Evolutionary conservation across 2,329 filamentous ascomycete genomes (phyloP).

Genomic region (Mollisiaceae sp.): DNA sequence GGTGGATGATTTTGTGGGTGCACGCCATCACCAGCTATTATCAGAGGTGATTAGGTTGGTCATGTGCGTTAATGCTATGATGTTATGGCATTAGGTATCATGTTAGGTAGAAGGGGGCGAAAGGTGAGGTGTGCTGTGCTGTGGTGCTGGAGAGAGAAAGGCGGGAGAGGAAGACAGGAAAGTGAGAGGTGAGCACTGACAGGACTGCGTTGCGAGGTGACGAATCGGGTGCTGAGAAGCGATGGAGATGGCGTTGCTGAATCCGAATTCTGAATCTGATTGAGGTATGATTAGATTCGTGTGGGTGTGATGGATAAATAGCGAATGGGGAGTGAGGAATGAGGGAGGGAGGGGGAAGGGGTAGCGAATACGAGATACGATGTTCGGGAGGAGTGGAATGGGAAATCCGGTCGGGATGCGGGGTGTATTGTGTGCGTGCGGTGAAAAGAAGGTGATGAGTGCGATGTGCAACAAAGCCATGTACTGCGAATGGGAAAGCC

Average conservation of each 20-base stretch:
- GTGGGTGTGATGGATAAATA: not conserved
- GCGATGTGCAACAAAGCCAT: not conserved
- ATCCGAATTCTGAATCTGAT: not conserved
- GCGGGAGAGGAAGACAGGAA: too few relatives aligned
- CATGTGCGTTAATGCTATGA: too few relatives aligned
- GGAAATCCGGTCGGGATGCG: not conserved
- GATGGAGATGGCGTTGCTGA: not conserved
- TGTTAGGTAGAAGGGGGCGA: not conserved
- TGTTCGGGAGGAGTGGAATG: not conserved
- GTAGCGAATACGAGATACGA: not conserved
- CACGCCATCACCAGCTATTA: too few relatives aligned
- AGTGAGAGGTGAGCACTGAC: not conserved
- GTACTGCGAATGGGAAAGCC: slow-evolving; percentile 1
- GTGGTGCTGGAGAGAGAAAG: too few relatives aligned
- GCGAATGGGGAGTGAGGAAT: not conserved
- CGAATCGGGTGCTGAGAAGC: slow-evolving; percentile 1
- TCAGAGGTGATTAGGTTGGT: too few relatives aligned
- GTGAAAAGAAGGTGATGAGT: not conserved
- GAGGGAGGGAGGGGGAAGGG: not conserved
- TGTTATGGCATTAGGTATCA: too few relatives aligned
- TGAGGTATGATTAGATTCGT: not conserved
- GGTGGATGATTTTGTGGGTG: too few relatives aligned
- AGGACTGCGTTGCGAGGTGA: not conserved
- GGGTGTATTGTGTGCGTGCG: not conserved
- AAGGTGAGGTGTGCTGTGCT: not conserved